These are phyloP conservation scores for Parachaetomium inaequale DNA, from an alignment of 495 filamentous ascomycete species.

Conservation along the genomic window DNA sequence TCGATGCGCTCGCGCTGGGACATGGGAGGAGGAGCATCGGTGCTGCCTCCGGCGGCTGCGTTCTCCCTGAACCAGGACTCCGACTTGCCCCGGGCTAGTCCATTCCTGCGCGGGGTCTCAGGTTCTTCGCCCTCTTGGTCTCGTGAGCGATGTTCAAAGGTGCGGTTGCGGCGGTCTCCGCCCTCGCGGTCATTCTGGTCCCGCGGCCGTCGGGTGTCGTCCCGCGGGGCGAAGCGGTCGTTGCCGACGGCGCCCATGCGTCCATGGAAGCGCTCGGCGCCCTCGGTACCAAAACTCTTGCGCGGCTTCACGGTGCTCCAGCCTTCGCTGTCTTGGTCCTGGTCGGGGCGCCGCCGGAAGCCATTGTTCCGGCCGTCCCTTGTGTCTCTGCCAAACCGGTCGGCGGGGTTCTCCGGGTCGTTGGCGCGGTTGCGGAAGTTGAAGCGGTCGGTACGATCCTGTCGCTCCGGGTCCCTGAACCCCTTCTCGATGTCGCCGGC, in stretches of 20 bases:
- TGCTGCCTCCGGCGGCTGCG: conserved; percentile 42
- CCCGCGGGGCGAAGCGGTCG: conserved; percentile 34
- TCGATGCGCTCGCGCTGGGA: conserved; percentile 56
- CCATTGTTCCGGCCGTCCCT: conserved; percentile 48
- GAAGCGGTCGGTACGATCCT: conserved; percentile 66
- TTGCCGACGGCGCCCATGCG: conserved; percentile 46
- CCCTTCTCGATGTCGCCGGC: conserved; percentile 50
- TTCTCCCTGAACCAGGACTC: conserved; percentile 44
- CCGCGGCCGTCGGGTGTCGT: conserved; percentile 38
- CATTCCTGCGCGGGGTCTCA: conserved; percentile 56
- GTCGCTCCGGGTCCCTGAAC: conserved; percentile 48
- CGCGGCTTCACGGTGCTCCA: conserved; percentile 60
- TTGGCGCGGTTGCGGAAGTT: conserved; percentile 62
- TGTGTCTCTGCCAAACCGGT: conserved; percentile 39
- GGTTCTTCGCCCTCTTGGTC: conserved; percentile 52
- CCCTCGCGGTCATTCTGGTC: conserved; percentile 50
- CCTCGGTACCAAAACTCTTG: conserved; percentile 62
- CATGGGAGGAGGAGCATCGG: conserved; percentile 31
- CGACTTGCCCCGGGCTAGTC: conserved; percentile 40
- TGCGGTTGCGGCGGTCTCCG: conserved; percentile 52
- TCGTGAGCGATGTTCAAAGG: conserved; percentile 45
- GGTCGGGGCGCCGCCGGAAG: conserved; percentile 49
- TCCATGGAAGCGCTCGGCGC: conserved; percentile 58
- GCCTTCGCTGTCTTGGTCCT: conserved; percentile 55
- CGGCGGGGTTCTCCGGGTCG: conserved; percentile 59